A percentile compares a stretch with the other conserved stretches of the same genome.
phyloP scores from a whole-genome alignment of 2,329 filamentous ascomycete species.

The Exophiala lecanii-corni region DNA sequence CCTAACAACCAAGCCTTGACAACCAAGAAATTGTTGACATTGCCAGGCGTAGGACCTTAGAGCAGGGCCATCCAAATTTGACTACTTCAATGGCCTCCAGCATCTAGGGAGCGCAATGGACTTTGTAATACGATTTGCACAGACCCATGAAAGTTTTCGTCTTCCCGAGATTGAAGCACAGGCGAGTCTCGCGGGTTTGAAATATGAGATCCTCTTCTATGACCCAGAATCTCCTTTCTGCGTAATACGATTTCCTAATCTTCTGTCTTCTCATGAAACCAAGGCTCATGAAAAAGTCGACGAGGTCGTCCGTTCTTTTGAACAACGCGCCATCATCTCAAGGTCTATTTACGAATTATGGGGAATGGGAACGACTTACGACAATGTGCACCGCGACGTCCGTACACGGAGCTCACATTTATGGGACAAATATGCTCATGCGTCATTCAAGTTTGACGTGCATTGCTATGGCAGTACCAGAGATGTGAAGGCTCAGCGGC shows the following conservation, averaged over 20 bases:
- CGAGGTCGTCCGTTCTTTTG: conserved; percentile 60
- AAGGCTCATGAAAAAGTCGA: conserved; percentile 43
- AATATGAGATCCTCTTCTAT: conserved; percentile 72
- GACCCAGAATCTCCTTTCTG: conserved; percentile 76
- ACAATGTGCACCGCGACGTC: conserved; percentile 64
- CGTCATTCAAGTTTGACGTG: conserved; percentile 77
- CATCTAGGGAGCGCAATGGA: no score
- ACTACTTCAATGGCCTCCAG: no score
- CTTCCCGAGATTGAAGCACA: conserved; percentile 77
- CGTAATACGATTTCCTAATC: conserved; percentile 56
- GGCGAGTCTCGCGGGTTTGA: conserved; percentile 56
- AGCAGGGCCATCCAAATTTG: no score
- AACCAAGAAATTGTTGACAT: no score
- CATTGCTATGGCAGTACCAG: conserved; percentile 78
- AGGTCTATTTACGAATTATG: conserved; percentile 86
- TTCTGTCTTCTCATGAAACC: not conserved
- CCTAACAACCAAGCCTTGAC: no score
- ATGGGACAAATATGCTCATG: conserved; percentile 62
- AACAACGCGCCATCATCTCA: conserved; percentile 72
- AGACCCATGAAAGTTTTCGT: conserved; percentile 87
- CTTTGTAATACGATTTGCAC: conserved; percentile 84
- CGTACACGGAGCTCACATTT: conserved; percentile 53
- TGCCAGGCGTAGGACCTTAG: no score
- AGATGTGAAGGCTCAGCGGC: conserved; percentile 57
- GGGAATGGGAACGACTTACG: conserved; percentile 63